Percentiles rank a stretch among this genome's conserved stretches.
Conservation (phyloP, 768 basidiomycete genomes). For the Trametes cingulata region DNA sequence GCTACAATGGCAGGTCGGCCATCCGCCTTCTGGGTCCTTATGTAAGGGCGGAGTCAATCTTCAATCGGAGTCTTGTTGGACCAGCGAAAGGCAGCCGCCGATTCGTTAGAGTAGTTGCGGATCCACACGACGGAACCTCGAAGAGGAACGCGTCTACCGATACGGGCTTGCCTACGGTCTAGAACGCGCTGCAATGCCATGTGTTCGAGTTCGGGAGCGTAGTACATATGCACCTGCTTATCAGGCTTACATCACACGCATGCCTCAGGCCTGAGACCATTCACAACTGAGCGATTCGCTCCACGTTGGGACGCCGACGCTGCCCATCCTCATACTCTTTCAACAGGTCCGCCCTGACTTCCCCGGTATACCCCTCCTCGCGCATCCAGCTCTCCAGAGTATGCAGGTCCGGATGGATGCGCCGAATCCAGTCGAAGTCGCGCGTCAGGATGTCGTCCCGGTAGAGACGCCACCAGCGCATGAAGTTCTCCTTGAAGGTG, state of each 20-base stretch:
- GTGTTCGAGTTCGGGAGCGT: too few relatives aligned
- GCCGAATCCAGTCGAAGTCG: constrained; percentile 47
- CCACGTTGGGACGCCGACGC: not conserved
- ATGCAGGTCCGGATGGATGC: constrained; percentile 38
- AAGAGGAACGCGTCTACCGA: too few relatives aligned
- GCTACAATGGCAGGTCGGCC: not conserved
- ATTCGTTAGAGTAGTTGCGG: not conserved
- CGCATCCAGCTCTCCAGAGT: constrained; percentile 45
- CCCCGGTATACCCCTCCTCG: not conserved
- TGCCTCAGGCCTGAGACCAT: not conserved
- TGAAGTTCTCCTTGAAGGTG: constrained; percentile 34
- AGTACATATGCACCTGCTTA: not conserved
- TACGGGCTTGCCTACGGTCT: too few relatives aligned
- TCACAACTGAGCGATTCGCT: not conserved
- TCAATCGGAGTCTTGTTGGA: not conserved
- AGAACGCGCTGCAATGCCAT: too few relatives aligned
- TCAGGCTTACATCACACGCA: not conserved
- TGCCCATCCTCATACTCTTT: constrained; percentile 10
- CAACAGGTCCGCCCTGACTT: not conserved
- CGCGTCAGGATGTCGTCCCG: constrained; percentile 44
- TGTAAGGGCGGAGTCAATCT: constrained; percentile 14
- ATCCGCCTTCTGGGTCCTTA: not conserved
- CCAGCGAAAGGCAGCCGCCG: not conserved
- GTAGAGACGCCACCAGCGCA: constrained; percentile 44
- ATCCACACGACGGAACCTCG: too few relatives aligned